Conservation (phyloP, 2,329 filamentous ascomycete species). For the Ceratocystis variospora region DNA sequence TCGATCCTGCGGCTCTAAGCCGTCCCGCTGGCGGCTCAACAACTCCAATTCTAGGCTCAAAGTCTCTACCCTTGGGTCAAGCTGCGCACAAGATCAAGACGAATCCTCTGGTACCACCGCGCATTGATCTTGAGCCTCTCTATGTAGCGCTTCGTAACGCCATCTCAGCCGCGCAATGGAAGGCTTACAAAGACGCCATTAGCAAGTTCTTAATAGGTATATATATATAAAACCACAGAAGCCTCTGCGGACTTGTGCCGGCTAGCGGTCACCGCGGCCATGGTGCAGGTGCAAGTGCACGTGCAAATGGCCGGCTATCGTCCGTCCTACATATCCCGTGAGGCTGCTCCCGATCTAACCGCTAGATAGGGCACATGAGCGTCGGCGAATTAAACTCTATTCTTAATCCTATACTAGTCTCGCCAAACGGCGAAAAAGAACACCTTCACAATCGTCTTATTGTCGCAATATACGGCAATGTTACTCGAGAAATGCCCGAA, state of each 20-base stretch:
- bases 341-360: not conserved
- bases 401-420: slow-evolving; percentile 48
- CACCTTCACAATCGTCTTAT: slow-evolving; percentile 57
- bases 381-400: slow-evolving; percentile 43
- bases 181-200: slow-evolving; percentile 48
- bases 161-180: slow-evolving; percentile 49
- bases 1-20: slow-evolving; percentile 56
- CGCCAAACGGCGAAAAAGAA: slow-evolving; percentile 43
- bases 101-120: slow-evolving; percentile 48
- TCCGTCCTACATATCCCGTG: not conserved
- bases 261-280: not conserved
- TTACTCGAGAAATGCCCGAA: slow-evolving; percentile 55
- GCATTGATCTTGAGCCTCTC: slow-evolving; percentile 53
- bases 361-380: slow-evolving; percentile 16
- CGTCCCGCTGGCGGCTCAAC: slow-evolving; percentile 41
- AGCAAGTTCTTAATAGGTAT: slow-evolving; percentile 50
- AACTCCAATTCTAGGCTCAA: slow-evolving; percentile 23
- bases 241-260: slow-evolving; percentile 24
- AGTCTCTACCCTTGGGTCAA: slow-evolving; percentile 36
- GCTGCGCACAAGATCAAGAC: slow-evolving; percentile 39
- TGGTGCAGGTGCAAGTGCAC: not conserved
- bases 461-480: slow-evolving; percentile 53
- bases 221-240: slow-evolving; percentile 18
- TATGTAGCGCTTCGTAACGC: slow-evolving; percentile 48
- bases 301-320: not conserved